Conservation (phyloP, 768 basidiomycete genomes). For the Serendipita indica region DNA sequence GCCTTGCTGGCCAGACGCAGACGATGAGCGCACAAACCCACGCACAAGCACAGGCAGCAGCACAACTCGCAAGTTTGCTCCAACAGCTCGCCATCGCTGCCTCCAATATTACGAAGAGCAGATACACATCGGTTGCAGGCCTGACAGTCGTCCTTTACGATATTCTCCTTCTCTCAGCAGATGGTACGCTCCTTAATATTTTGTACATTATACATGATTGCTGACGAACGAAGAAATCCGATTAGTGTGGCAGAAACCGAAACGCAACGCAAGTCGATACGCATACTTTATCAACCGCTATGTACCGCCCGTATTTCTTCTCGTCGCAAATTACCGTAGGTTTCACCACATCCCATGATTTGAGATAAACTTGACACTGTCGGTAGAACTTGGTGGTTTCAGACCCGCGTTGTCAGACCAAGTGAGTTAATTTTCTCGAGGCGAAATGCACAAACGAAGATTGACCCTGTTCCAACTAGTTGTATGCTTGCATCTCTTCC, state of each 20-base stretch:
- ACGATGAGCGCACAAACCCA: not conserved
- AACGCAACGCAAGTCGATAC: not conserved
- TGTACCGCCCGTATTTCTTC: constrained; percentile 5
- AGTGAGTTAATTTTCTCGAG: not conserved
- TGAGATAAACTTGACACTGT: not conserved
- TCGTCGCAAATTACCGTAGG: constrained; percentile 5
- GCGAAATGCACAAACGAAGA: not conserved
- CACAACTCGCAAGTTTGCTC: not conserved
- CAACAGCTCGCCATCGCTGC: not conserved
- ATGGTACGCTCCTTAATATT: not conserved
- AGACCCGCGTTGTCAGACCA: not conserved
- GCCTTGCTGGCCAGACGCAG: too few species aligned
- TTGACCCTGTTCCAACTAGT: not conserved
- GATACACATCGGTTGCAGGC: constrained; percentile 4
- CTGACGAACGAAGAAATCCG: not conserved
- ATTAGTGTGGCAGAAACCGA: not conserved
- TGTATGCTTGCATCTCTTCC: not conserved
- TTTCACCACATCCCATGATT: not conserved
- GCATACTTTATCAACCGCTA: constrained; percentile 3
- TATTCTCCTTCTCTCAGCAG: not conserved
- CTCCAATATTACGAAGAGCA: not conserved
- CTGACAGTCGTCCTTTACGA: constrained; percentile 4
- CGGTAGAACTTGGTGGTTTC: not conserved
- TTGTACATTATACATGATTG: not conserved
- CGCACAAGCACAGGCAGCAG: not conserved